These are phyloP conservation scores for Trypanosoma avium DNA, from an alignment of 208 protist species.

Conservation along the genomic window DNA sequence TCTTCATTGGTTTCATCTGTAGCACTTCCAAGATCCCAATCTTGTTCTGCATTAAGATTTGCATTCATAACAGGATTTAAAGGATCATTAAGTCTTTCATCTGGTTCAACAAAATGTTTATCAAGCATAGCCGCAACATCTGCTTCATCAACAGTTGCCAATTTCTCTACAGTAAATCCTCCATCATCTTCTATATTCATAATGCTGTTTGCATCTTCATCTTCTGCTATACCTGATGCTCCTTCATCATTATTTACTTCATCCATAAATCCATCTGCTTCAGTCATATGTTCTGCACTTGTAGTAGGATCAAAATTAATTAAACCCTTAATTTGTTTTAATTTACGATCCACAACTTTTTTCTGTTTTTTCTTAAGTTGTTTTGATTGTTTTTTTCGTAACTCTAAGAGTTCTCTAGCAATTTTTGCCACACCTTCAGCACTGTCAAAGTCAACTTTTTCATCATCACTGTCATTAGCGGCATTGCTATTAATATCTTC, in stretches of 20 bases:
- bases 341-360: conserved; percentile 90
- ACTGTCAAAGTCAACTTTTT: conserved; percentile 76
- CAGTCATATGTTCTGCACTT: conserved; percentile 67
- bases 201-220: conserved; percentile 22
- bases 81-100: conserved; percentile 62
- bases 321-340: conserved; percentile 90
- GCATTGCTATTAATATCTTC: conserved; percentile 17
- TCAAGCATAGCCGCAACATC: conserved; percentile 66
- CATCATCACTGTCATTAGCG: conserved; percentile 33
- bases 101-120: conserved; percentile 35
- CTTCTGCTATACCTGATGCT: conserved; percentile 15
- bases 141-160: conserved; percentile 57
- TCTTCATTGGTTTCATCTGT: conserved; percentile 37
- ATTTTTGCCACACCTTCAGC: conserved; percentile 79
- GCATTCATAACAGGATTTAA: conserved; percentile 79
- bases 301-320: conserved; percentile 91
- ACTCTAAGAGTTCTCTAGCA: conserved; percentile 81
- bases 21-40: conserved; percentile 69
- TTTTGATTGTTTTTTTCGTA: conserved; percentile 83
- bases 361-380: conserved; percentile 93
- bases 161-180: conserved; percentile 76
- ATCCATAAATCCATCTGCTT: conserved; percentile 56
- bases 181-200: conserved; percentile 50
- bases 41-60: conserved; percentile 75
- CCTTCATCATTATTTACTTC: conserved; percentile 17